phyloP scores from a whole-genome alignment of 352 stramenopile species.

The Phytophthora sp. region DNA sequence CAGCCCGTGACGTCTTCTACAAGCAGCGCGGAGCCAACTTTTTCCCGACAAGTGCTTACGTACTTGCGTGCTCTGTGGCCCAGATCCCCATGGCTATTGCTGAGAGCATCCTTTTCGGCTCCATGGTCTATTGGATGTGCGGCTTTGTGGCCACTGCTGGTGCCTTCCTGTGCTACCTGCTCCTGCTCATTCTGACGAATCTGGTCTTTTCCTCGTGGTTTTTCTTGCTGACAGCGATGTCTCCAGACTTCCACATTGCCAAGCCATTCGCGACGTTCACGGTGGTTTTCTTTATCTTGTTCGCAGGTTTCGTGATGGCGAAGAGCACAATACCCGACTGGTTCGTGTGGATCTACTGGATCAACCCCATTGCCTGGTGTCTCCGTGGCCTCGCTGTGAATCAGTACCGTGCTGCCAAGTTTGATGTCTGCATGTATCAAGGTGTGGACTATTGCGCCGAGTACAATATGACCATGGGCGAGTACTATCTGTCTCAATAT shows the following conservation, averaged over 20 bases:
- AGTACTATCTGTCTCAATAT: slow-evolving; percentile 42
- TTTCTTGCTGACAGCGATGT: slow-evolving; percentile 37
- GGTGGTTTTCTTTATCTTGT: slow-evolving; percentile 59
- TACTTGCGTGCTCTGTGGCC: slow-evolving; percentile 51
- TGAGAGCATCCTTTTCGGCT: slow-evolving; percentile 70
- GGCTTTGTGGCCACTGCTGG: slow-evolving; percentile 47
- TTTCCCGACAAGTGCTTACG: slow-evolving; percentile 66
- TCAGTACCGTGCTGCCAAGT: slow-evolving; percentile 29
- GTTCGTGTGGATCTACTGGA: slow-evolving; percentile 70
- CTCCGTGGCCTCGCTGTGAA: slow-evolving; percentile 41
- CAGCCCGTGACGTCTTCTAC: slow-evolving; percentile 55
- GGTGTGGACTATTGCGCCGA: slow-evolving; percentile 35
- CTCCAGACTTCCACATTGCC: slow-evolving; percentile 45
- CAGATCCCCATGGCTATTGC: slow-evolving; percentile 47
- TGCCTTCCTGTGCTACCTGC: slow-evolving; percentile 45
- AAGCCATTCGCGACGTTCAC: slow-evolving; percentile 53
- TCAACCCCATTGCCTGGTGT: slow-evolving; percentile 63
- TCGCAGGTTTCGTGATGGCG: slow-evolving; percentile 57
- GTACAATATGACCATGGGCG: slow-evolving; percentile 41
- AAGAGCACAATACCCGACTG: slow-evolving; percentile 52
- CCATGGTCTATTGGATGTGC: slow-evolving; percentile 58
- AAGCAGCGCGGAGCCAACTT: slow-evolving; percentile 60
- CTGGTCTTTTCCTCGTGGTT: slow-evolving; percentile 47
- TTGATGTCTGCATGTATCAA: slow-evolving; percentile 35
- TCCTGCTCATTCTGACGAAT: slow-evolving; percentile 44